A percentile compares a stretch with the other conserved stretches of the same genome.
Conservation (phyloP, 148 eudicot species). For the Hydrangea macrophylla region DNA sequence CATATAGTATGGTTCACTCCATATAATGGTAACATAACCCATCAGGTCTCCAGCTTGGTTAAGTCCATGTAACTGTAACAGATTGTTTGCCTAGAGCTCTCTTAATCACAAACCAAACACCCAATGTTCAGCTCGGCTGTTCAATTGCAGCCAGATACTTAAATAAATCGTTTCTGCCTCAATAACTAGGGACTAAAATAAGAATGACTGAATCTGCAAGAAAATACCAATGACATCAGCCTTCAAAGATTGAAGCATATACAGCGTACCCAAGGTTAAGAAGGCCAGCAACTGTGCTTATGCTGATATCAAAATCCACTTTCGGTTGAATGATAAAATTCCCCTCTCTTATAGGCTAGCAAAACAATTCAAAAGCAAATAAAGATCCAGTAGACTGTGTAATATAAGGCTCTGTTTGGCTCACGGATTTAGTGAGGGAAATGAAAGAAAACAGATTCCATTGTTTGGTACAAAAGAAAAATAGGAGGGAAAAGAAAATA, state of each 20-base stretch:
- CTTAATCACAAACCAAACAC: too few species aligned
- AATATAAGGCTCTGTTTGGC: background rate
- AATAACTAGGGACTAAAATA: background rate
- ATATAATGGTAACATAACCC: too few species aligned
- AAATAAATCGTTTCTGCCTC: background rate
- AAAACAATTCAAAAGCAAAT: background rate
- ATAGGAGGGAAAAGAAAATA: too few species aligned
- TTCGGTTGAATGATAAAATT: constrained; percentile 95
- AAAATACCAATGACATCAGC: background rate
- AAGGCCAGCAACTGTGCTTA: constrained; percentile 92
- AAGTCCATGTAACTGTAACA: too few species aligned
- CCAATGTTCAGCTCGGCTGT: too few species aligned
- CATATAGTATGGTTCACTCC: too few species aligned
- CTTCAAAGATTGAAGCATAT: constrained; percentile 7
- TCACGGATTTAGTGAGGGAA: too few species aligned
- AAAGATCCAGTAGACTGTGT: background rate
- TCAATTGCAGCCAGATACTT: too few species aligned
- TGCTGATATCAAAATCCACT: constrained; percentile 97
- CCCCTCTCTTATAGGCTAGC: constrained; percentile 95
- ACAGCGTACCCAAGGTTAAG: constrained; percentile 86
- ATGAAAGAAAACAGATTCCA: too few species aligned
- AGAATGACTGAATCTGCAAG: background rate
- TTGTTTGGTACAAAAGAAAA: too few species aligned
- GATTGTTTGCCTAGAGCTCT: too few species aligned
- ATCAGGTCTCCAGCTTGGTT: too few species aligned